These are phyloP conservation scores for Globisporangium nodosum DNA, from an alignment of 352 stramenopile genomes.

Conservation along the genomic window DNA sequence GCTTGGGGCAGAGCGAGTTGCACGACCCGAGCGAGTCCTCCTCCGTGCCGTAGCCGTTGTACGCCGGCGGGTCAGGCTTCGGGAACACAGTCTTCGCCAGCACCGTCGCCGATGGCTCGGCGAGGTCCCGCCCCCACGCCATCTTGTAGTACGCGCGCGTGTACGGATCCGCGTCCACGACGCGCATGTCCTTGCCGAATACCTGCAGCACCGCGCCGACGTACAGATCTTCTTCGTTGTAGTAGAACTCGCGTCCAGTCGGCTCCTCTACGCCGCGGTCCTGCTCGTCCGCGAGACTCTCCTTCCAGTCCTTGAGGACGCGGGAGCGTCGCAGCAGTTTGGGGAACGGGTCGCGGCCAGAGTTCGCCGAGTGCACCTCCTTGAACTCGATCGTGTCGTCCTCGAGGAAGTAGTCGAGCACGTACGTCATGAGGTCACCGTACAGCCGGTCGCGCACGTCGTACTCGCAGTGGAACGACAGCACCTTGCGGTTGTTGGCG, in stretches of 20 bases:
- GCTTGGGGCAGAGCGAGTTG: slow-evolving; percentile 56
- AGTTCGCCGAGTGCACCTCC: slow-evolving; percentile 75
- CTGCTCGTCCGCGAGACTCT: slow-evolving; percentile 64
- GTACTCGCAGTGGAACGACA: slow-evolving; percentile 85
- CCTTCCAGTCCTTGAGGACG: slow-evolving; percentile 63
- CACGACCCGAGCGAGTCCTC: slow-evolving; percentile 73
- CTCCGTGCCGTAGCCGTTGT: slow-evolving; percentile 74
- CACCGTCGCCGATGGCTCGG: slow-evolving; percentile 31
- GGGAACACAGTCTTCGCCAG: slow-evolving; percentile 42
- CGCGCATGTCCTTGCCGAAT: slow-evolving; percentile 53
- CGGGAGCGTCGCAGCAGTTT: slow-evolving; percentile 57
- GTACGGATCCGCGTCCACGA: slow-evolving; percentile 77
- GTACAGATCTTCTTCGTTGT: slow-evolving; percentile 60
- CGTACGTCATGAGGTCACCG: slow-evolving; percentile 76
- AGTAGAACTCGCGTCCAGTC: slow-evolving; percentile 55
- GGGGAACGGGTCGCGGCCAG: slow-evolving; percentile 76
- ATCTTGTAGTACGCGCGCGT: slow-evolving; percentile 73
- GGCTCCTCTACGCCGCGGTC: slow-evolving; percentile 74
- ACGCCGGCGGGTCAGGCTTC: slow-evolving; percentile 51
- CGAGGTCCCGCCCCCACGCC: slow-evolving; percentile 51
- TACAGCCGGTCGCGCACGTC: slow-evolving; percentile 78
- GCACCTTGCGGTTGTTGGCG: slow-evolving; percentile 79
- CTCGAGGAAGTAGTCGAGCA: slow-evolving; percentile 83
- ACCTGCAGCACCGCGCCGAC: slow-evolving; percentile 67
- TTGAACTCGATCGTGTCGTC: slow-evolving; percentile 90